phyloP scores from a whole-genome alignment of 192 early-diverging fungal genomes.

The Coemansia sp. region DNA sequence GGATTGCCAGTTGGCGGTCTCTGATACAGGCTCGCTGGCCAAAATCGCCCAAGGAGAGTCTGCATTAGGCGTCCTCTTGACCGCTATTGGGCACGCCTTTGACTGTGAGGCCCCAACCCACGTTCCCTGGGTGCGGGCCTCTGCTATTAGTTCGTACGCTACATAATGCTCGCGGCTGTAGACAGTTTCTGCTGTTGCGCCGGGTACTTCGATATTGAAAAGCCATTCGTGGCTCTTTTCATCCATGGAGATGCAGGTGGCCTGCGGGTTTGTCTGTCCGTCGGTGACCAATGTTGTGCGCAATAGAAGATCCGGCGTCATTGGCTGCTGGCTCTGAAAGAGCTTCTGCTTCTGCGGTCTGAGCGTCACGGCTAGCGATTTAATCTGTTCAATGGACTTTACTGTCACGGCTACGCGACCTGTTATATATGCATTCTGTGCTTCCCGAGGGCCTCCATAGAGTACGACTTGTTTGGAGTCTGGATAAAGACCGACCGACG shows the following conservation, averaged over 20 bases:
- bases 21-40: slow-evolving; percentile 31
- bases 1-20: slow-evolving; percentile 32
- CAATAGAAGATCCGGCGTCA: slow-evolving; percentile 18
- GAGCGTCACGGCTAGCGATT: slow-evolving; percentile 29
- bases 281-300: slow-evolving; percentile 22
- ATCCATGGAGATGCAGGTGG: slow-evolving; percentile 8
- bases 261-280: slow-evolving; percentile 17
- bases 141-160: slow-evolving; percentile 44
- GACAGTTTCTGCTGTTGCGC: slow-evolving; percentile 35
- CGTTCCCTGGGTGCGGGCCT: slow-evolving; percentile 18
- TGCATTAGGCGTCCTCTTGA: slow-evolving; percentile 38
- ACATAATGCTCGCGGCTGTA: slow-evolving; percentile 24
- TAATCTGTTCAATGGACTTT: slow-evolving; percentile 19
- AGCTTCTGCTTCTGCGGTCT: slow-evolving; percentile 37
- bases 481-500: slow-evolving; percentile 19
- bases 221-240: slow-evolving; percentile 36
- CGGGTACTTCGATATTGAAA: slow-evolving; percentile 35
- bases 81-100: slow-evolving; percentile 19
- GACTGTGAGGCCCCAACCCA: slow-evolving; percentile 20
- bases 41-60: slow-evolving; percentile 31
- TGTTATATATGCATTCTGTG: slow-evolving; percentile 25
- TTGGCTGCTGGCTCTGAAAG: slow-evolving; percentile 32
- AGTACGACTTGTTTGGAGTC: slow-evolving; percentile 35
- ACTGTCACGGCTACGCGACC: slow-evolving; percentile 33
- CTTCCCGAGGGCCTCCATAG: slow-evolving; percentile 39